phyloP scores from a whole-genome alignment of 768 basidiomycete species.

The Trametes elegans region DNA sequence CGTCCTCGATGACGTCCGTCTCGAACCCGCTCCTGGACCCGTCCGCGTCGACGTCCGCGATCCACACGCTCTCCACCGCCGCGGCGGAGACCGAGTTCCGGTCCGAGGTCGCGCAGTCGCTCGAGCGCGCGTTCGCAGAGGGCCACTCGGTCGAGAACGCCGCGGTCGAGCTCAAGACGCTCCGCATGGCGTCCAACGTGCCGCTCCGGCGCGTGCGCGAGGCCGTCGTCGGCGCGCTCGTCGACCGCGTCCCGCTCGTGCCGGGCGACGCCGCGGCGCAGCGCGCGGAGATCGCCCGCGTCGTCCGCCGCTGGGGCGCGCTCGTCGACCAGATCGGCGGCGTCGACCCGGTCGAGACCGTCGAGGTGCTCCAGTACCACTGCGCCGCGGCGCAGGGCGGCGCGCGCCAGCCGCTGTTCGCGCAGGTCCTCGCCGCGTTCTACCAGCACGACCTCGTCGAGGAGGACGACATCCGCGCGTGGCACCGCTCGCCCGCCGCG shows the following conservation, averaged over 20 bases:
- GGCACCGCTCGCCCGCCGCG: constrained; percentile 64
- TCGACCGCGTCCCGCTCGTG: constrained; percentile 66
- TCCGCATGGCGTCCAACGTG: constrained; percentile 96
- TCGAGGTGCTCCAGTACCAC: constrained; percentile 72
- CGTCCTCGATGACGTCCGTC: constrained; percentile 50
- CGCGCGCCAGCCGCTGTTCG: constrained; percentile 69
- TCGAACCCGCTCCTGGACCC: constrained; percentile 38
- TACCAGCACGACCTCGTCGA: constrained; percentile 93
- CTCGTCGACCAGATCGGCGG: constrained; percentile 82
- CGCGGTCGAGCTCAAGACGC: constrained; percentile 89
- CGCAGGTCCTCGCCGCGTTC: constrained; percentile 77
- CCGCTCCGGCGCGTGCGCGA: constrained; percentile 81
- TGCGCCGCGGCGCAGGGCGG: constrained; percentile 53
- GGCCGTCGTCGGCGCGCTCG: constrained; percentile 83
- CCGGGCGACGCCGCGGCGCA: constrained; percentile 56
- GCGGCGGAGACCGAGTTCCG: constrained; percentile 66
- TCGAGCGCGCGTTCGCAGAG: constrained; percentile 91
- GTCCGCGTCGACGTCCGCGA: constrained; percentile 38
- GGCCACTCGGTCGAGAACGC: constrained; percentile 92
- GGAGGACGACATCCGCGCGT: constrained; percentile 85
- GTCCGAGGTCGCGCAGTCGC: constrained; percentile 74
- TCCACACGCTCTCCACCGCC: constrained; percentile 40
- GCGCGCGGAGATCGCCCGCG: constrained; percentile 58
- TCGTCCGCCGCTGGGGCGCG: constrained; percentile 78
- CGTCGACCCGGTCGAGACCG: constrained; percentile 76